These are phyloP conservation scores for Pisolithus albus DNA, from an alignment of 768 basidiomycete species.

Conservation along the genomic window DNA sequence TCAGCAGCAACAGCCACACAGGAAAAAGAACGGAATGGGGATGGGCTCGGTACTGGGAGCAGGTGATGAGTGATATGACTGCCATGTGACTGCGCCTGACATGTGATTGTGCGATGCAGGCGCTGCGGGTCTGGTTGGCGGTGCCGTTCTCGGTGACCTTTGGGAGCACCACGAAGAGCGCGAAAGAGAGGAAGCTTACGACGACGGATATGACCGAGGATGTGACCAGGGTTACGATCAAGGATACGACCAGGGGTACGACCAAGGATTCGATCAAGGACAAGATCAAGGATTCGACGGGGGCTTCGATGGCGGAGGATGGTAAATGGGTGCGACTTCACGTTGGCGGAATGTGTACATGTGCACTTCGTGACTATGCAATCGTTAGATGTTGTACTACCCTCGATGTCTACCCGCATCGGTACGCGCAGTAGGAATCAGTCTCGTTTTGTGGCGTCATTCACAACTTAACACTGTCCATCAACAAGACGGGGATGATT, in stretches of 20 bases:
- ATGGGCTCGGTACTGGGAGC: slow-evolving; percentile 41
- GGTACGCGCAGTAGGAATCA: no score
- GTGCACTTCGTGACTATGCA: no score
- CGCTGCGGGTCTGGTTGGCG: slow-evolving; percentile 63
- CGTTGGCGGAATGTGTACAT: no score
- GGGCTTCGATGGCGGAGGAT: slow-evolving; percentile 1
- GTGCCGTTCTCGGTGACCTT: slow-evolving; percentile 46
- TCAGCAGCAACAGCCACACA: slow-evolving; percentile 28
- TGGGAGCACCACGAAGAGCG: slow-evolving; percentile 37
- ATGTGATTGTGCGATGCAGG: slow-evolving; percentile 27
- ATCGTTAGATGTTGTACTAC: no score
- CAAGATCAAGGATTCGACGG: slow-evolving; percentile 20
- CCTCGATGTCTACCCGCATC: no score
- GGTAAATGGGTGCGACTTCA: no score
- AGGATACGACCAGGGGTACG: slow-evolving; percentile 23
- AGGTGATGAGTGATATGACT: slow-evolving; percentile 32
- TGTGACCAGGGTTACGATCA: slow-evolving; percentile 23
- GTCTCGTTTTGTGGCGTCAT: no score
- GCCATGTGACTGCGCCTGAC: not conserved
- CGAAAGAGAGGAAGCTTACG: slow-evolving; percentile 27
- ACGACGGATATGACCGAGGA: slow-evolving; percentile 27
- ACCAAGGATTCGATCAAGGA: slow-evolving; percentile 24
- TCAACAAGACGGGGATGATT: no score
- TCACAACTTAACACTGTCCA: no score
- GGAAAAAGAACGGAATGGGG: slow-evolving; percentile 42